Evolutionary conservation across 208 protist species (phyloP).

Genomic region (Leishmania aethiopica): DNA sequence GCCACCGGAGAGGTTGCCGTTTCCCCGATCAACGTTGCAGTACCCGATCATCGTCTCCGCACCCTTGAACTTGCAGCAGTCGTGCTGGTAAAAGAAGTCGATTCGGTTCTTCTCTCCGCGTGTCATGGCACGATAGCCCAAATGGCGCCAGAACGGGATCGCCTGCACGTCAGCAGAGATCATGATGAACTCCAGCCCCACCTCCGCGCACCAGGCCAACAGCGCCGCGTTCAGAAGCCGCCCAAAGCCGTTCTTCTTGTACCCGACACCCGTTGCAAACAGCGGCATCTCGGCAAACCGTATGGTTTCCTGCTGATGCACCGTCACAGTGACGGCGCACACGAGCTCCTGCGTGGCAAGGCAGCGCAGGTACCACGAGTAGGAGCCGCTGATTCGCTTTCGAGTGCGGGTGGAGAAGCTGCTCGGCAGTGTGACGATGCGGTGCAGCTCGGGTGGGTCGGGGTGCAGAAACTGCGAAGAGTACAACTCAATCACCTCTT

Average conservation of each 20-base stretch:
- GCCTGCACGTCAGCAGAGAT: slow-evolving; percentile 88
- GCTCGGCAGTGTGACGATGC: slow-evolving; percentile 70
- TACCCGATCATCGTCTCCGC: slow-evolving; percentile 89
- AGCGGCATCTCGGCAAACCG: slow-evolving; percentile 88
- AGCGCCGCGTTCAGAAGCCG: slow-evolving; percentile 79
- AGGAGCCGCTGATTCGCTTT: slow-evolving; percentile 64
- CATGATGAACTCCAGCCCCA: slow-evolving; percentile 82
- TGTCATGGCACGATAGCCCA: slow-evolving; percentile 82
- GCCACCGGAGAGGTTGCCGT: not conserved
- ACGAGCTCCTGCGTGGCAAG: slow-evolving; percentile 68
- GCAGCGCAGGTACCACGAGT: slow-evolving; percentile 82
- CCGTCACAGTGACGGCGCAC: slow-evolving; percentile 76
- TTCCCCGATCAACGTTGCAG: slow-evolving; percentile 20
- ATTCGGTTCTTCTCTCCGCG: slow-evolving; percentile 72
- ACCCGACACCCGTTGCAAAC: slow-evolving; percentile 86
- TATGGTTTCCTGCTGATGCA: slow-evolving; percentile 77
- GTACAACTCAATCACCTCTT: slow-evolving; percentile 81
- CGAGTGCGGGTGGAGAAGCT: slow-evolving; percentile 78
- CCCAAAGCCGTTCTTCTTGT: slow-evolving; percentile 87
- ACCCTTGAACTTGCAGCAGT: slow-evolving; percentile 86
- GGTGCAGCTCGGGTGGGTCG: slow-evolving; percentile 72
- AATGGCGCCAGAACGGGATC: slow-evolving; percentile 78
- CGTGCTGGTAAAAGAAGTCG: slow-evolving; percentile 88
- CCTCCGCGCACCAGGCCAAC: slow-evolving; percentile 58
- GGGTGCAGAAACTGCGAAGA: slow-evolving; percentile 81